Evolutionary conservation across 2,329 filamentous ascomycete genomes (phyloP).

Genomic region (Penicillium sp.): DNA sequence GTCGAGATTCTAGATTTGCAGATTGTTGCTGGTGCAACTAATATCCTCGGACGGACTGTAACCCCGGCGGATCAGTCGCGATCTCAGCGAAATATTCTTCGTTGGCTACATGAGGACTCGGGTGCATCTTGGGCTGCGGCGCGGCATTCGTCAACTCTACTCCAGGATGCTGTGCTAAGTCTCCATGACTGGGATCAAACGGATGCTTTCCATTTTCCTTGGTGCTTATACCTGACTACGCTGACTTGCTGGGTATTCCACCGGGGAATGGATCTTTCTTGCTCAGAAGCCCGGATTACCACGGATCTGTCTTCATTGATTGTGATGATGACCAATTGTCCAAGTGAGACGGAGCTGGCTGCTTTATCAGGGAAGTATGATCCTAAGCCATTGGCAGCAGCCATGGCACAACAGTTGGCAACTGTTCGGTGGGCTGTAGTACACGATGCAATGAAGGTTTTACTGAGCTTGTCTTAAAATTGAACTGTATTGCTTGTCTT

Average conservation of each 20-base stretch:
- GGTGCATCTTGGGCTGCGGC: conserved; percentile 12
- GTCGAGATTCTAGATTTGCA: conserved; percentile 63
- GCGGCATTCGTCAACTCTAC: conserved; percentile 56
- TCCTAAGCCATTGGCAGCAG: conserved; percentile 55
- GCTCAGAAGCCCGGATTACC: conserved; percentile 38
- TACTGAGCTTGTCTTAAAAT: conserved; percentile 32
- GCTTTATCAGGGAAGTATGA: conserved; percentile 47
- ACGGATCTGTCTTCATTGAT: conserved; percentile 36
- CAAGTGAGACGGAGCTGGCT: conserved; percentile 36
- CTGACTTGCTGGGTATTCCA: conserved; percentile 61
- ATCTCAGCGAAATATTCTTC: conserved; percentile 38
- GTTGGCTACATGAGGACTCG: conserved; percentile 23
- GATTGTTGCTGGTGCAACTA: conserved; percentile 60
- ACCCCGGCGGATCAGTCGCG: conserved; percentile 51
- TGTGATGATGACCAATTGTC: conserved; percentile 36
- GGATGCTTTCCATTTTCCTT: conserved; percentile 61
- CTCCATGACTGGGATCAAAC: conserved; percentile 54
- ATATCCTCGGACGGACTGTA: conserved; percentile 59
- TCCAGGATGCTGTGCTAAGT: conserved; percentile 52
- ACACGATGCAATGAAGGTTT: conserved; percentile 61
- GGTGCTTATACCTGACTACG: conserved; percentile 62
- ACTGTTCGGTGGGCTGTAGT: conserved; percentile 64
- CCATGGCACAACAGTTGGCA: conserved; percentile 57
- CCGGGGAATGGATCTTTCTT: conserved; percentile 46
- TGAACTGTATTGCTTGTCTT: background rate